Percentiles rank a stretch among this genome's conserved stretches.
These are phyloP conservation scores for Ophiostoma pallidulum DNA, from an alignment of 2,329 filamentous ascomycete genomes.

Conservation along the genomic window DNA sequence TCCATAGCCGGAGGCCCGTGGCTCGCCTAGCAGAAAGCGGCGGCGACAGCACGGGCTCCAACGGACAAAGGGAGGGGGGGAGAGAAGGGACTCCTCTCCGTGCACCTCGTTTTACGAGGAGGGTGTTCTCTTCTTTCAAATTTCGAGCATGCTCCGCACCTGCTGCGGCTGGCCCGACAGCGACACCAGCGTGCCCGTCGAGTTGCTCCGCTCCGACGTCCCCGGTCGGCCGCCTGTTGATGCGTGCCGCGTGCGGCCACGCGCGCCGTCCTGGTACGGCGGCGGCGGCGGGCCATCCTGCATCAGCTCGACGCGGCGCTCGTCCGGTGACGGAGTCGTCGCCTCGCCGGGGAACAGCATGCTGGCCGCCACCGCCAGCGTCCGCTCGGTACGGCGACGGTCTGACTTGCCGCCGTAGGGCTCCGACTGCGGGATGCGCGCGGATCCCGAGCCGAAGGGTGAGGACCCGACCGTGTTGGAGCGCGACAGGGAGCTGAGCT, in stretches of 20 bases:
- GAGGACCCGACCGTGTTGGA: constrained; percentile 10
- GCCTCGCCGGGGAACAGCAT: constrained; percentile 38
- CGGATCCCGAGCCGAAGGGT: constrained; percentile 3
- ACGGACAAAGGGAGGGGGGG: no score
- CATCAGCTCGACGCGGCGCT: constrained; percentile 31
- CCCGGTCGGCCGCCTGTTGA: constrained; percentile 18
- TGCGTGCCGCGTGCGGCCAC: constrained; percentile 15
- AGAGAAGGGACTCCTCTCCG: no score
- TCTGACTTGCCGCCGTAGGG: constrained; percentile 35
- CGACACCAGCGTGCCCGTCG: constrained; percentile 37
- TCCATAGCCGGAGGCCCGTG: no score
- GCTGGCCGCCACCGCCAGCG: constrained; percentile 33
- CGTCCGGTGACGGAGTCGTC: constrained; percentile 21
- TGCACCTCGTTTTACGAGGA: no score
- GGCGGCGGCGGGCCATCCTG: constrained; percentile 35
- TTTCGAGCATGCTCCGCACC: constrained; percentile 49
- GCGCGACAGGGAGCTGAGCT: constrained; percentile 24
- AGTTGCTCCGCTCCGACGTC: constrained; percentile 33
- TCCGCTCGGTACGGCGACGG: constrained; percentile 34
- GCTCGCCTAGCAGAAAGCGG: no score
- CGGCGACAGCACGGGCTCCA: no score
- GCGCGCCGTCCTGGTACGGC: constrained; percentile 25
- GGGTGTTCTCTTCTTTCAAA: constrained; percentile 26
- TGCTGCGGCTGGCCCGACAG: constrained; percentile 42
- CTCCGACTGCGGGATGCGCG: constrained; percentile 17